Evolutionary conservation across 1,284 basidiomycete genomes (phyloP).

Genomic region (Sanguinoderma infundibulare): DNA sequence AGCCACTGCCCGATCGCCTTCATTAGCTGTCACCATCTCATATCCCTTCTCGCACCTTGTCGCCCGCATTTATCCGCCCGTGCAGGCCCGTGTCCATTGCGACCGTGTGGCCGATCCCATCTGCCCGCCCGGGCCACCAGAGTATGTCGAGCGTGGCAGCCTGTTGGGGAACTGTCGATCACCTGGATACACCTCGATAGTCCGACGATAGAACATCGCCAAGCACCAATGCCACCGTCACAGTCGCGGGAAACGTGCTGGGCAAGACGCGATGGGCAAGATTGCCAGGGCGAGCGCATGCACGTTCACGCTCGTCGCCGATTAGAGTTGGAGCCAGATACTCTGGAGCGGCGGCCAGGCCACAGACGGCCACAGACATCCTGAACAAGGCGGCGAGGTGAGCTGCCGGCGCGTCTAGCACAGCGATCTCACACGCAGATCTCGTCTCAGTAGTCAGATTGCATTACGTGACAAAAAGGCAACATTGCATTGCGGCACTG

Average conservation of each 20-base stretch:
- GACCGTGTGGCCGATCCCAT: constrained; percentile 6
- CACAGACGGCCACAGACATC: constrained; percentile 10
- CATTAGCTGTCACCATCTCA: constrained; percentile 14
- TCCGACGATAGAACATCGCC: constrained; percentile 1
- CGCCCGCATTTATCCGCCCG: background rate
- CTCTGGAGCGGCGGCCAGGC: background rate
- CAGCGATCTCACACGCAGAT: constrained; percentile 12
- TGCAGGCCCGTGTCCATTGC: background rate
- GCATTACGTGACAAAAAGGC: constrained; percentile 23
- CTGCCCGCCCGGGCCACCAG: background rate
- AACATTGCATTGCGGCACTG: constrained; percentile 9
- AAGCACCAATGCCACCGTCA: constrained; percentile 14
- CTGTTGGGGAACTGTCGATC: constrained; percentile 15
- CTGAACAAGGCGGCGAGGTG: constrained; percentile 8
- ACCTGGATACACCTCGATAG: constrained; percentile 13
- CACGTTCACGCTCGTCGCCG: constrained; percentile 14
- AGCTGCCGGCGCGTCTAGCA: constrained; percentile 1
- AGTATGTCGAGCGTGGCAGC: background rate
- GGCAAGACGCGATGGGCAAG: constrained; percentile 9
- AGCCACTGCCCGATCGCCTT: constrained; percentile 25
- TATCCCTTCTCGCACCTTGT: constrained; percentile 8
- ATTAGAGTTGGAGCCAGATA: constrained; percentile 8
- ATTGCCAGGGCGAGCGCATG: constrained; percentile 5
- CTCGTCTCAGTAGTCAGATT: constrained; percentile 6
- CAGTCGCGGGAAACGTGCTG: constrained; percentile 3